Evolutionary conservation across 352 stramenopile genomes (phyloP).

Genomic region (Globisporangium spiculum): DNA sequence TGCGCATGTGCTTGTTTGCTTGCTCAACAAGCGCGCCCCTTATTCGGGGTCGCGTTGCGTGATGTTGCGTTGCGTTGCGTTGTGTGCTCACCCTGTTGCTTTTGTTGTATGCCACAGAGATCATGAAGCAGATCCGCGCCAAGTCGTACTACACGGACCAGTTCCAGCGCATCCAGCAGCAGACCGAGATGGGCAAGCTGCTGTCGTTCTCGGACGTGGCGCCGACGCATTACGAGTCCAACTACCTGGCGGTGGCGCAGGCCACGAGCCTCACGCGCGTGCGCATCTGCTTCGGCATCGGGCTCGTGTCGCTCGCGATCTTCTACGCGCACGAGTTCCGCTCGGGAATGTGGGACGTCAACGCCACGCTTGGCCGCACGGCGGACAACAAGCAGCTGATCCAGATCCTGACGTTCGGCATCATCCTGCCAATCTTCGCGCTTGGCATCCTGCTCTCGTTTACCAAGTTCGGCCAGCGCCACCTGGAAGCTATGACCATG

Average conservation of each 20-base stretch:
- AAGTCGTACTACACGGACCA: slow-evolving; percentile 79
- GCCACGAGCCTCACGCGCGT: slow-evolving; percentile 48
- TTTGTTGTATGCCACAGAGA: slow-evolving; percentile 30
- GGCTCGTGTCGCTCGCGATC: slow-evolving; percentile 44
- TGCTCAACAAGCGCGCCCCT: background rate
- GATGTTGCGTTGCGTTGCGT: too few relatives aligned
- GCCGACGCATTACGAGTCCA: slow-evolving; percentile 60
- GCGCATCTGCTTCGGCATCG: slow-evolving; percentile 58
- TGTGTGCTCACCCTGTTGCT: background rate
- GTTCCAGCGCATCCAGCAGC: slow-evolving; percentile 77
- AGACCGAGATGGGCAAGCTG: slow-evolving; percentile 61
- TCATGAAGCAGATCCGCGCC: slow-evolving; percentile 77
- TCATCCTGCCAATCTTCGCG: slow-evolving; percentile 53
- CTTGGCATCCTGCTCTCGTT: slow-evolving; percentile 56
- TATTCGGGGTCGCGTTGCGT: slow-evolving; percentile 5
- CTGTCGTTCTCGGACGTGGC: slow-evolving; percentile 62
- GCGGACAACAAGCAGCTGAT: slow-evolving; percentile 41
- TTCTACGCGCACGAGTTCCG: slow-evolving; percentile 60
- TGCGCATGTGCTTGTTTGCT: too few relatives aligned
- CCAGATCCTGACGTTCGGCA: slow-evolving; percentile 53
- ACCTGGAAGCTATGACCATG: slow-evolving; percentile 67
- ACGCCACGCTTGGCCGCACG: slow-evolving; percentile 30
- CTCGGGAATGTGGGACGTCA: slow-evolving; percentile 38
- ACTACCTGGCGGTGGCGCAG: slow-evolving; percentile 57
- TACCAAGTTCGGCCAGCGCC: slow-evolving; percentile 37